phyloP scores from a whole-genome alignment of 179 eudicot species.

The Dionaea muscipula region DNA sequence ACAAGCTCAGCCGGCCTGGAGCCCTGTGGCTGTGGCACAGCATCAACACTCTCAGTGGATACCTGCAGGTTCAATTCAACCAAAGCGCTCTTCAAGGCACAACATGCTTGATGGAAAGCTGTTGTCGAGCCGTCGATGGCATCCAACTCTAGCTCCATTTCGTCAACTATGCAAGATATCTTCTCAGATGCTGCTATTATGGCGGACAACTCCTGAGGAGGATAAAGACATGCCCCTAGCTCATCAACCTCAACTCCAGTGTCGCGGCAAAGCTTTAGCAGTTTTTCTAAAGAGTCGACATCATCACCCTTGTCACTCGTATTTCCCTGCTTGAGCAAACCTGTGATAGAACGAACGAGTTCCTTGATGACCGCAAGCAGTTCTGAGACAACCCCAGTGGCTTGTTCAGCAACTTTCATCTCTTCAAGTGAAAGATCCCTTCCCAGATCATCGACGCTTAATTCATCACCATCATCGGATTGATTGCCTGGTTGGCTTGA shows the following conservation, averaged over 20 bases:
- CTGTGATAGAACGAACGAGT: slow-evolving; percentile 54
- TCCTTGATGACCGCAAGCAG: slow-evolving; percentile 47
- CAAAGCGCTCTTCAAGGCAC: slow-evolving; percentile 28
- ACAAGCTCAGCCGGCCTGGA: slow-evolving; percentile 19
- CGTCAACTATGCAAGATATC: slow-evolving; percentile 28
- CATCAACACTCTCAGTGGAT: slow-evolving; percentile 10
- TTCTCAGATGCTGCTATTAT: slow-evolving; percentile 36
- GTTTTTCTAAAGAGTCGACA: slow-evolving; percentile 46
- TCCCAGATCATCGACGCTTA: slow-evolving; percentile 44
- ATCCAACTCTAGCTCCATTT: slow-evolving; percentile 34
- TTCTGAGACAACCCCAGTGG: slow-evolving; percentile 42
- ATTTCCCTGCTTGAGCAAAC: slow-evolving; percentile 36
- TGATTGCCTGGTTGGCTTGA: slow-evolving; percentile 17
- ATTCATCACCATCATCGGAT: slow-evolving; percentile 18
- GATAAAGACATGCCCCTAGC: slow-evolving; percentile 86
- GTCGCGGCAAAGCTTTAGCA: slow-evolving; percentile 47
- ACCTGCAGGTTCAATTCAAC: slow-evolving; percentile 26
- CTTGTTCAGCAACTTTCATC: slow-evolving; percentile 52
- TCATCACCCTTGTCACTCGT: slow-evolving; percentile 15
- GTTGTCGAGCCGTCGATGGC: slow-evolving; percentile 29
- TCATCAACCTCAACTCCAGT: slow-evolving; percentile 65
- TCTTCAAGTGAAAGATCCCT: slow-evolving; percentile 67
- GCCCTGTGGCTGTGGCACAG: slow-evolving; percentile 18
- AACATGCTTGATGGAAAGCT: slow-evolving; percentile 37
- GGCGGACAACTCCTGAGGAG: slow-evolving; percentile 65